Evolutionary conservation across 805 yeast genomes (phyloP), one percentile per base, ranked within the genome.

Genomic region (Candida berthetii): DNA sequence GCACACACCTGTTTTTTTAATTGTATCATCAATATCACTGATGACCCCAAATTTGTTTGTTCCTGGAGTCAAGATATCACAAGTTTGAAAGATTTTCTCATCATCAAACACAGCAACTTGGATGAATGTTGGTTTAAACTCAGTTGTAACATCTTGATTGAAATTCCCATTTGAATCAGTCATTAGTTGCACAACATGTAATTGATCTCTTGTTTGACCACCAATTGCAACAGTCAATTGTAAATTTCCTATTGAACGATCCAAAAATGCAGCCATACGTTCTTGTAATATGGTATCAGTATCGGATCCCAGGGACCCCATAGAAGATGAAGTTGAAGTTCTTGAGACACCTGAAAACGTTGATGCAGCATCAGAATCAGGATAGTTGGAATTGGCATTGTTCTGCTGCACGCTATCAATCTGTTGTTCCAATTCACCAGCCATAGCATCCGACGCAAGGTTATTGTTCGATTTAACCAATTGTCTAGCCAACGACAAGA

Each of bases 11-110:
- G 99, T 89, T 34, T 78, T 69, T 54, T 93, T 85, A 29, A 91
- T 80, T 0, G 99, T 93, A 57, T 93, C 99, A 58, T 93, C 99
- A 34, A 93, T 82, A 60, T 93, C 99, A 53, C 90, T 81, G 18
- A 93, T 89, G 2, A 93, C 60, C 11, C 85, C 86, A 18, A 82
- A 65, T 0, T 95, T 93, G 0, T 56, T 47, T 8, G 46, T 20
- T 3, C 66, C 61, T 11, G 78, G 66, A 27, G 71, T 51, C 39
- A 67, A 61, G 1, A 72, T 60, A 22, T 74, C 74, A 42, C 71
- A 69, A 39, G 73, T 68, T 3, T 68, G 61, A 41, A 71, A 65
- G 7, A 78, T 65, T 11, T 71, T 61, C 18, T 77, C 74, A 44
- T 79, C 75, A 4, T 62, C 54, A 0, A 61, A 48, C 1, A 80